These are phyloP conservation scores for Yueomyces sp. DNA, from an alignment of 1,139 yeast species.

Conservation along the genomic window DNA sequence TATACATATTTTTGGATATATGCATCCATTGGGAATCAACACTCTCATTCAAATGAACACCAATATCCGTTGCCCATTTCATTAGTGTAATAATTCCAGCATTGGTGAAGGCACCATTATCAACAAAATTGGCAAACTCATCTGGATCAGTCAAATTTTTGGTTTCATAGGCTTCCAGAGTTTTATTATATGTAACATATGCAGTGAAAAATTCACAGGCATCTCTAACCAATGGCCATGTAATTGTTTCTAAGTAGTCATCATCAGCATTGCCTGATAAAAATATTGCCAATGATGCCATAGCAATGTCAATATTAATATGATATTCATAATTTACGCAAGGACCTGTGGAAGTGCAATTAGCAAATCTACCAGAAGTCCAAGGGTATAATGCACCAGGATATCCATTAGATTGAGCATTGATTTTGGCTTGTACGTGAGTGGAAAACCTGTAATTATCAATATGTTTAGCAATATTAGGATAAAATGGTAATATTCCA, in stretches of 20 bases:
- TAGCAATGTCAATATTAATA: constrained; percentile 59
- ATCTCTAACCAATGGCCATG: constrained; percentile 55
- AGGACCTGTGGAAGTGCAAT: constrained; percentile 66
- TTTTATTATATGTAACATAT: constrained; percentile 40
- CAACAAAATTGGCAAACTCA: constrained; percentile 66
- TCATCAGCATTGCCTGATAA: constrained; percentile 49
- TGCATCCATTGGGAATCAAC: constrained; percentile 36
- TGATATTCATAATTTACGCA: constrained; percentile 70
- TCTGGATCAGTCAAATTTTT: constrained; percentile 74
- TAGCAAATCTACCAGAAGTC: constrained; percentile 64
- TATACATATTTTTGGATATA: constrained; percentile 40
- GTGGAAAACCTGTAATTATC: constrained; percentile 47
- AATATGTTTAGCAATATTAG: constrained; percentile 47
- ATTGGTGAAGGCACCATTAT: constrained; percentile 75
- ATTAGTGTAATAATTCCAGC: constrained; percentile 55
- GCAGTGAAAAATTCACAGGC: constrained; percentile 57
- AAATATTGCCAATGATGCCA: constrained; percentile 55
- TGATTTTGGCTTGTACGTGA: constrained; percentile 46
- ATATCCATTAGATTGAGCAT: constrained; percentile 34
- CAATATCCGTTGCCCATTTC: constrained; percentile 46
- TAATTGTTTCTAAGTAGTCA: constrained; percentile 38
- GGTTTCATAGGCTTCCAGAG: constrained; percentile 41
- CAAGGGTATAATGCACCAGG: constrained; percentile 62
- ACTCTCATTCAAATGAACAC: constrained; percentile 36
- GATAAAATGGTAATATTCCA: constrained; percentile 55